Percentiles rank a stretch among this genome's conserved stretches.
These are phyloP conservation scores for Agrostemma githago DNA, from an alignment of 148 eudicot genomes.

Conservation along the genomic window DNA sequence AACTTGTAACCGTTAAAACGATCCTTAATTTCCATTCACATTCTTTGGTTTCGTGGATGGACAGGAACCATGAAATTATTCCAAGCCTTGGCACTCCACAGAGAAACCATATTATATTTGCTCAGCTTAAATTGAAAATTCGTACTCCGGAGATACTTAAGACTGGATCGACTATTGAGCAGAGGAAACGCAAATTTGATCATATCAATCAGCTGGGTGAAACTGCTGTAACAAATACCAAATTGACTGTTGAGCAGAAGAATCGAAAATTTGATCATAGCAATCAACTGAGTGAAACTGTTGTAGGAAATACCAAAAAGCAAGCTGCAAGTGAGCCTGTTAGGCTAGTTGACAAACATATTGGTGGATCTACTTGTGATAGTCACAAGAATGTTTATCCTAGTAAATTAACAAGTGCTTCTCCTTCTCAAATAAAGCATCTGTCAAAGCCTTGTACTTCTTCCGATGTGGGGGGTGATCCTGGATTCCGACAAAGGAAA, in stretches of 20 bases:
- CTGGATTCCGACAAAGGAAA: conserved; percentile 2
- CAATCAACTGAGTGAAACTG: conserved; percentile 10
- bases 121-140: conserved; percentile 26
- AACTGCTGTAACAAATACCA: conserved; percentile 16
- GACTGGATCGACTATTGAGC: conserved; percentile 8
- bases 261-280: conserved; percentile 12
- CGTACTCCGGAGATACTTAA: conserved; percentile 8
- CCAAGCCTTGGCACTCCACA: conserved; percentile 52
- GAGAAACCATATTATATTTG: conserved; percentile 63
- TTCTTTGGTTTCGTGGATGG: conserved; percentile 19
- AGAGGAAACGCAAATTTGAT: conserved; percentile 20
- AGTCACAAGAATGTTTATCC: conserved; percentile 15
- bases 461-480: conserved; percentile 1
- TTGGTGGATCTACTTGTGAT: conserved; percentile 17
- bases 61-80: conserved; percentile 65
- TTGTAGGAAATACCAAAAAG: conserved; percentile 18
- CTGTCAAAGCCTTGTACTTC: conserved; percentile 16
- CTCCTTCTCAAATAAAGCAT: too few species aligned
- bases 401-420: conserved; percentile 3
- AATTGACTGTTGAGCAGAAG: conserved; percentile 16
- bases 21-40: background rate
- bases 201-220: background rate
- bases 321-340: conserved; percentile 14
- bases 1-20: background rate
- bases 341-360: conserved; percentile 11